Percentiles rank a stretch among this genome's conserved stretches.
phyloP scores from a whole-genome alignment of 192 early-diverging fungal species.

The Diversispora eburnea region DNA sequence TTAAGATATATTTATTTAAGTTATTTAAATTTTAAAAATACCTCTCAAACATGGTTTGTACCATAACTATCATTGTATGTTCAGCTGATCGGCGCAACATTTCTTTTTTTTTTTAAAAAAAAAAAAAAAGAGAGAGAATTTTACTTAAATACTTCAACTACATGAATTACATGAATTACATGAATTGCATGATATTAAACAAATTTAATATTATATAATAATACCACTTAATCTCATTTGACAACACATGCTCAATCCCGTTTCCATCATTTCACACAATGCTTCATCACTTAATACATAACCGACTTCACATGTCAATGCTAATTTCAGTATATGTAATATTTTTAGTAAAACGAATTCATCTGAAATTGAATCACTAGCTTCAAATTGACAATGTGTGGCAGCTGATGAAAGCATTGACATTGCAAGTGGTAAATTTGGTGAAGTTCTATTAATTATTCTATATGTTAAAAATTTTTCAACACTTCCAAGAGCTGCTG shows the following conservation, averaged over 20 bases:
- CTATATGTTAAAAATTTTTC: constrained; percentile 87
- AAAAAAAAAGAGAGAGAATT: not conserved
- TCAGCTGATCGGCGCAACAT: constrained; percentile 73
- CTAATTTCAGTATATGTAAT: constrained; percentile 73
- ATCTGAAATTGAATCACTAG: constrained; percentile 88
- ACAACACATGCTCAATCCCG: constrained; percentile 95
- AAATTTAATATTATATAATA: not conserved
- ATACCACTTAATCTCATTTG: constrained; percentile 82
- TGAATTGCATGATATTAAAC: not conserved
- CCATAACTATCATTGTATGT: constrained; percentile 72
- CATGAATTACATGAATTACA: not conserved
- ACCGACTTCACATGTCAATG: constrained; percentile 71
- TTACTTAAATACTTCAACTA: not conserved
- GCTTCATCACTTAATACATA: constrained; percentile 78
- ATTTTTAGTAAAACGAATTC: constrained; percentile 92
- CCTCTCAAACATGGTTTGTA: constrained; percentile 74
- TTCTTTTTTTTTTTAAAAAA: constrained; percentile 52
- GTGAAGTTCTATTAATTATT: constrained; percentile 64
- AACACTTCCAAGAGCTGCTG: constrained; percentile 82
- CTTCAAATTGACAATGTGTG: constrained; percentile 95
- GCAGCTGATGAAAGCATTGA: constrained; percentile 73
- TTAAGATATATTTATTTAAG: too few species aligned
- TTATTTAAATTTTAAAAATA: too few species aligned
- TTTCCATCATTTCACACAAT: constrained; percentile 97
- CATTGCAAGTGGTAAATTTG: constrained; percentile 68